Percentiles rank a stretch among this genome's conserved stretches.
phyloP scores from a whole-genome alignment of 2,329 filamentous ascomycete genomes.

The Colletotrichum sublineola region DNA sequence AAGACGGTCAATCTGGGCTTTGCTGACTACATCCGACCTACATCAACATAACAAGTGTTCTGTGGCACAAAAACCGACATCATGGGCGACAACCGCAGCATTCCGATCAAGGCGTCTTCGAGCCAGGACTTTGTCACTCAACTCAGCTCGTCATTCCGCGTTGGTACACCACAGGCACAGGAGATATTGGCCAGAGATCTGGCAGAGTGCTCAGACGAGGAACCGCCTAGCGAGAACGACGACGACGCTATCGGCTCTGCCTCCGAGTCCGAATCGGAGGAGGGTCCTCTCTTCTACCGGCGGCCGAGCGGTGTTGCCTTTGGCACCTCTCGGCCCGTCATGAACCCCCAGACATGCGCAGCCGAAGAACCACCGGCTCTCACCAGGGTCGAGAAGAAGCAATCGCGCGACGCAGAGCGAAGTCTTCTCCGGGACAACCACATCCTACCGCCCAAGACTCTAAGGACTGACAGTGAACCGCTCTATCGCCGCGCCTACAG shows the following conservation, averaged over 20 bases:
- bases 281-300: conserved; percentile 73
- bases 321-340: conserved; percentile 76
- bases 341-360: conserved; percentile 66
- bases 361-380: conserved; percentile 60
- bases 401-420: conserved; percentile 69
- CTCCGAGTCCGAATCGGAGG: conserved; percentile 52
- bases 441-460: conserved; percentile 72
- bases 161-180: conserved; percentile 75
- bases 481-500: conserved; percentile 59
- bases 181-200: conserved; percentile 76
- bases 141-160: conserved; percentile 65
- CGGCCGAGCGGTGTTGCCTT: conserved; percentile 83
- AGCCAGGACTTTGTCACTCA: conserved; percentile 47
- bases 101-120: conserved; percentile 41
- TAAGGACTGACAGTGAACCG: conserved; percentile 49
- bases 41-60: background rate
- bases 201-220: conserved; percentile 70
- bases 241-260: conserved; percentile 50
- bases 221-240: conserved; percentile 49
- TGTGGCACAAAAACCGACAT: background rate
- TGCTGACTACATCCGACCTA: background rate
- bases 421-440: conserved; percentile 76
- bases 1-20: background rate
- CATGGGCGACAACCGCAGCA: conserved; percentile 39
- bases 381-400: conserved; percentile 68